A percentile compares a stretch with the other conserved stretches of the same genome.
Conservation (phyloP, 192 early-diverging fungal genomes). For the Dissophora globulifera region DNA sequence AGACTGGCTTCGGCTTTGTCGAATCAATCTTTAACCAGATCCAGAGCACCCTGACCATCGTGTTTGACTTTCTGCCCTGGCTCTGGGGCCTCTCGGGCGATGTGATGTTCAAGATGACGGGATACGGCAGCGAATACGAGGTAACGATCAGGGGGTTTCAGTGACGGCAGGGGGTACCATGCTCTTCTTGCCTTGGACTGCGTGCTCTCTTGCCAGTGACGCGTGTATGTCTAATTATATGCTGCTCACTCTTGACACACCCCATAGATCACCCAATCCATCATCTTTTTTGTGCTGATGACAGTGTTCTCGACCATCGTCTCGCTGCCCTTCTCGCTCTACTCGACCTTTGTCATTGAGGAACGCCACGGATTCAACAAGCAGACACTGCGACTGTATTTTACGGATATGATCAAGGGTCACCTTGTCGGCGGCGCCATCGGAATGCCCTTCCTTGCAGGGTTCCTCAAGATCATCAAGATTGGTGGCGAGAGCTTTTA, state of each 20-base stretch:
- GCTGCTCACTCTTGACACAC: not conserved
- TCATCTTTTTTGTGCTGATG: slow-evolving; percentile 77
- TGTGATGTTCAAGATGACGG: slow-evolving; percentile 59
- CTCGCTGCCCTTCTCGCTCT: slow-evolving; percentile 83
- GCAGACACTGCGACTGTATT: slow-evolving; percentile 80
- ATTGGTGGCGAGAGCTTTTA: slow-evolving; percentile 87
- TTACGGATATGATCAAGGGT: slow-evolving; percentile 82
- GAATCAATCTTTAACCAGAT: slow-evolving; percentile 68
- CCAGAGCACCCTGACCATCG: slow-evolving; percentile 73
- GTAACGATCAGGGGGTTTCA: slow-evolving; percentile 41
- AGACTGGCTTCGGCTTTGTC: slow-evolving; percentile 81
- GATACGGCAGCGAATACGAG: slow-evolving; percentile 75
- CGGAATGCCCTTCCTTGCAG: slow-evolving; percentile 82
- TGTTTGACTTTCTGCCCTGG: slow-evolving; percentile 77
- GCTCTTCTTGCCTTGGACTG: no score
- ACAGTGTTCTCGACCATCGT: slow-evolving; percentile 69
- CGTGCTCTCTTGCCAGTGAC: not conserved
- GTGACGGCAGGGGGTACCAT: no score
- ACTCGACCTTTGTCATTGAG: slow-evolving; percentile 96
- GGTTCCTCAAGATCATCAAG: slow-evolving; percentile 84
- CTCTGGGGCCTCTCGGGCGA: slow-evolving; percentile 74
- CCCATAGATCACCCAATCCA: slow-evolving; percentile 81
- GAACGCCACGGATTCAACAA: slow-evolving; percentile 97
- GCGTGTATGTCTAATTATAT: no score
- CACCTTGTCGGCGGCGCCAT: slow-evolving; percentile 75